Percentiles rank a stretch among this genome's conserved stretches.
These are phyloP conservation scores for Naganishia vaughanmartiniae DNA, from an alignment of 768 basidiomycete species.

Conservation along the genomic window DNA sequence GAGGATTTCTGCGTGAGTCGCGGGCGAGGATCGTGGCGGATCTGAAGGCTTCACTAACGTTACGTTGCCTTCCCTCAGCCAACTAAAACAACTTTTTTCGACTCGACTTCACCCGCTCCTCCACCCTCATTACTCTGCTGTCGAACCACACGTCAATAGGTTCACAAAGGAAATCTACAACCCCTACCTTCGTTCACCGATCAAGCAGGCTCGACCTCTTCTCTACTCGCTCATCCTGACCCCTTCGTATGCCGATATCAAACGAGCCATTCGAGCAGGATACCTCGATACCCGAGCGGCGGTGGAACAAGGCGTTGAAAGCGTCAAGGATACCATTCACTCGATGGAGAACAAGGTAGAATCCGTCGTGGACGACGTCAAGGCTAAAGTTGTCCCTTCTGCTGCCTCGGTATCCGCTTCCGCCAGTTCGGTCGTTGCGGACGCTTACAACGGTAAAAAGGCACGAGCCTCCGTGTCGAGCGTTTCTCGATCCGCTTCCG, in stretches of 20 bases:
- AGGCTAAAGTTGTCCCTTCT: constrained; percentile 10
- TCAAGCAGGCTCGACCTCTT: constrained; percentile 17
- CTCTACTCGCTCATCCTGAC: constrained; percentile 29
- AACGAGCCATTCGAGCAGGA: constrained; percentile 6
- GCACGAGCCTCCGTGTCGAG: constrained; percentile 8
- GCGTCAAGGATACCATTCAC: constrained; percentile 24
- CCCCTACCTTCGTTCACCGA: constrained; percentile 13
- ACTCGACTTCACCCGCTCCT: constrained; percentile 24
- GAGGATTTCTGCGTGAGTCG: constrained; percentile 24
- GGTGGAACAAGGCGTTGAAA: constrained; percentile 8
- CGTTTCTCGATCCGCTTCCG: background rate
- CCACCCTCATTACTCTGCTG: constrained; percentile 21
- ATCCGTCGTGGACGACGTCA: constrained; percentile 9
- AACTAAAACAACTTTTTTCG: constrained; percentile 11
- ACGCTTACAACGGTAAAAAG: background rate
- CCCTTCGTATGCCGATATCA: constrained; percentile 30
- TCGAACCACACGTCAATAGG: constrained; percentile 24
- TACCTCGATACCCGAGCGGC: constrained; percentile 20
- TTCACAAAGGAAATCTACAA: constrained; percentile 21
- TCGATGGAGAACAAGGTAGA: constrained; percentile 17
- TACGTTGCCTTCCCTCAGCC: background rate
- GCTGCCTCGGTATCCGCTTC: background rate
- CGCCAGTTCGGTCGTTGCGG: constrained; percentile 5
- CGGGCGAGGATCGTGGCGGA: background rate
- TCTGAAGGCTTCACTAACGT: too few relatives aligned